phyloP scores from a whole-genome alignment of 257 asterid species.

The Penstemon newberryi region DNA sequence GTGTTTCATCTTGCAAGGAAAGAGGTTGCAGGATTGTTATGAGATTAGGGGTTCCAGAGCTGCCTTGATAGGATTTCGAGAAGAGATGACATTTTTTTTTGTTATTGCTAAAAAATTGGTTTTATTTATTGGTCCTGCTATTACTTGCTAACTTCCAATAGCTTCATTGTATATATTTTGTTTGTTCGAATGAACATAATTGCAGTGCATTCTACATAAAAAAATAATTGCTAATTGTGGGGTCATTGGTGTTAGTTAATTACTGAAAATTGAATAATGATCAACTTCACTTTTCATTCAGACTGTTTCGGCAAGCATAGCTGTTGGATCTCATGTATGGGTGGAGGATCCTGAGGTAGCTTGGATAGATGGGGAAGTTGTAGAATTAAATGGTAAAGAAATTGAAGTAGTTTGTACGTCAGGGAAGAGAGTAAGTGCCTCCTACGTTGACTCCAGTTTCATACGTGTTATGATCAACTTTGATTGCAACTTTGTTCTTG shows the following conservation, averaged over 20 bases:
- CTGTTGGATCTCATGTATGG: conserved; percentile 93
- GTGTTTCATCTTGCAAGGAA: not conserved
- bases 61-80: too few relatives aligned
- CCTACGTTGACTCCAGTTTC: not conserved
- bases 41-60: not conserved
- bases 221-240: not conserved
- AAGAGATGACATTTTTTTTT: too few relatives aligned
- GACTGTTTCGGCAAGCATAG: conserved; percentile 61
- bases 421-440: conserved; percentile 66
- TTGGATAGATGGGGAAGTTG: conserved; percentile 85
- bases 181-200: conserved; percentile 12
- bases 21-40: not conserved
- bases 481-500: not conserved
- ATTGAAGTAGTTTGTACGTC: conserved; percentile 63
- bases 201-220: not conserved
- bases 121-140: conserved; percentile 7
- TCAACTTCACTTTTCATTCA: conserved; percentile 37
- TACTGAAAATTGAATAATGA: conserved; percentile 12
- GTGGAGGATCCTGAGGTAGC: conserved; percentile 86
- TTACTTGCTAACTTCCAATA: not conserved
- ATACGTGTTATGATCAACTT: not conserved
- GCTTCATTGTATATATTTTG: not conserved
- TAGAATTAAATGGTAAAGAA: conserved; percentile 64
- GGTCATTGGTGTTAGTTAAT: not conserved
- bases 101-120: not conserved